These are phyloP conservation scores for Bryum argenteum DNA, from an alignment of 225 moss, liverwort and hornwort species.

Conservation along the genomic window DNA sequence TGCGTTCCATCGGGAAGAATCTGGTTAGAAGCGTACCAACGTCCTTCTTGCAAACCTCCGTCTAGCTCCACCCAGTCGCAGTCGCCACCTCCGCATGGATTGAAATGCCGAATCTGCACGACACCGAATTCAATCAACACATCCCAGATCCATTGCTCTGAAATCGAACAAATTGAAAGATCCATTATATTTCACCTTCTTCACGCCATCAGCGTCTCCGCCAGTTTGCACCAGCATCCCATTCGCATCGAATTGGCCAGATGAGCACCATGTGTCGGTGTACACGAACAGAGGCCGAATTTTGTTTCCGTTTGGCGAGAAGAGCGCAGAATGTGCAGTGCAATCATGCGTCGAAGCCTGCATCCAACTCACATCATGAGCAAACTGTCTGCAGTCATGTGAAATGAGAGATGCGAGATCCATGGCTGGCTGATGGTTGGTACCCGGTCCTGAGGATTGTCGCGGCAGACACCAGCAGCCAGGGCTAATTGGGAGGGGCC, in stretches of 20 bases:
- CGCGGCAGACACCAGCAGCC: conserved; percentile 35
- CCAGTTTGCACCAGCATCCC: conserved; percentile 60
- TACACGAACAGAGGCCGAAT: conserved; percentile 40
- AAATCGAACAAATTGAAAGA: neutral
- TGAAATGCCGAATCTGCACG: conserved; percentile 44
- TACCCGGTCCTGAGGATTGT: conserved; percentile 50
- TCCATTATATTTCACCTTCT: conserved; percentile 22
- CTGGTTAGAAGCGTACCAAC: conserved; percentile 79
- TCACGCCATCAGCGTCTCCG: conserved; percentile 49
- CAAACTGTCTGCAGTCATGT: neutral
- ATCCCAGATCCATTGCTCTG: neutral
- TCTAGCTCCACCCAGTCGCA: conserved; percentile 71
- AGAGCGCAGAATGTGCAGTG: conserved; percentile 59
- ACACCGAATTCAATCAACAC: neutral
- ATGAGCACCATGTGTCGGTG: conserved; percentile 69
- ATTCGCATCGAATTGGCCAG: conserved; percentile 49
- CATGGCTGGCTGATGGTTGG: neutral
- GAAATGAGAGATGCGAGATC: no score
- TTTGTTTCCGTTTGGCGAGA: conserved; percentile 39
- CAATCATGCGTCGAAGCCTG: conserved; percentile 48
- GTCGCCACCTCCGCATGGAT: conserved; percentile 52
- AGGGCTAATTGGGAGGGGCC: conserved; percentile 47
- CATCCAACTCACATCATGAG: neutral
- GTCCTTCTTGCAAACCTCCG: conserved; percentile 43
- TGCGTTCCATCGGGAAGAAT: conserved; percentile 56